A percentile compares a stretch with the other conserved stretches of the same genome.
These are phyloP conservation scores for Ambrosia hybrid DNA, from an alignment of 140 eudicot genomes.

Conservation along the genomic window DNA sequence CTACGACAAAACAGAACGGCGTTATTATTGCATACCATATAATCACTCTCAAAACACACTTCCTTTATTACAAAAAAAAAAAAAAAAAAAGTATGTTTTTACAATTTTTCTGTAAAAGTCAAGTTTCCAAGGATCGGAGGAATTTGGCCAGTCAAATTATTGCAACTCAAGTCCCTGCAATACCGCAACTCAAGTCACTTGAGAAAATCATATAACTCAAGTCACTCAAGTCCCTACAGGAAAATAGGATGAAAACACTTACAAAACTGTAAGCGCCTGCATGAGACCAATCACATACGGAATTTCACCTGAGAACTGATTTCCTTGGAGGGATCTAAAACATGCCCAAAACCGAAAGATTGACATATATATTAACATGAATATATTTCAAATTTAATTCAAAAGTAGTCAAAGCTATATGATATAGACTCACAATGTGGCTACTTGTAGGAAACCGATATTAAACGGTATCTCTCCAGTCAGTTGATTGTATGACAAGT, in stretches of 20 bases:
- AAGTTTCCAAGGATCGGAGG: conserved; percentile 87
- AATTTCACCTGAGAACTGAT: conserved; percentile 70
- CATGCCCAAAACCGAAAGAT: not conserved
- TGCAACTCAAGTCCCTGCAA: conserved; percentile 85
- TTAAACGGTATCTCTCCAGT: conserved; percentile 86
- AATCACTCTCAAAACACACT: no score
- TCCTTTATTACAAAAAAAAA: no score
- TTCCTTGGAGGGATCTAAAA: conserved; percentile 82
- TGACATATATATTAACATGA: not conserved
- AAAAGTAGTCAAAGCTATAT: not conserved
- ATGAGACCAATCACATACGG: conserved; percentile 94
- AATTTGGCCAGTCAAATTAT: conserved; percentile 69
- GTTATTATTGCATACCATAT: not conserved
- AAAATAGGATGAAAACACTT: conserved; percentile 29
- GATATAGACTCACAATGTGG: conserved; percentile 72
- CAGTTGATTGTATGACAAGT: conserved; percentile 76
- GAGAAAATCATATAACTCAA: not conserved
- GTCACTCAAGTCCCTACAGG: not conserved
- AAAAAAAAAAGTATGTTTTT: conserved; percentile 9
- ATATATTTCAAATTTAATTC: no score
- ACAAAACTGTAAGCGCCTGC: conserved; percentile 99
- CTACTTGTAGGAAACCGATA: conserved; percentile 93
- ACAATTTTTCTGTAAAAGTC: conserved; percentile 76
- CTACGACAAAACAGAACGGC: conserved; percentile 30
- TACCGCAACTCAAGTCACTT: not conserved